Evolutionary conservation across 768 basidiomycete genomes (phyloP).

Genomic region (Panaeolus cyanescens): DNA sequence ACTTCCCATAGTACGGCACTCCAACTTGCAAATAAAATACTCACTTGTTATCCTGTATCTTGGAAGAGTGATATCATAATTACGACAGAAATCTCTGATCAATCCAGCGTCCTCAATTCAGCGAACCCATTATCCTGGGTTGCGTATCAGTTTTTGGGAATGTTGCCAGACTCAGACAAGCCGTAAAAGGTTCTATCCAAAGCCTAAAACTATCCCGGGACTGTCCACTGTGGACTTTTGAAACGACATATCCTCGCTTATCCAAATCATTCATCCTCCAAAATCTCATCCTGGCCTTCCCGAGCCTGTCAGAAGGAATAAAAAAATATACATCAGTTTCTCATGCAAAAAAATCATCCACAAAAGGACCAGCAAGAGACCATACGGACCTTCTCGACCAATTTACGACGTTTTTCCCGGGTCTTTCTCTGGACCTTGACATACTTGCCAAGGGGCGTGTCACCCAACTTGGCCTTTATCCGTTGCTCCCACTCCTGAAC

Average conservation of each 20-base stretch:
- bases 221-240: background rate
- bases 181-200: background rate
- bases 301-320: conserved; percentile 50
- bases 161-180: background rate
- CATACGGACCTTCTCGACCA: conserved; percentile 69
- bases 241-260: background rate
- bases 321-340: background rate
- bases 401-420: conserved; percentile 68
- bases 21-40: background rate
- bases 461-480: conserved; percentile 57
- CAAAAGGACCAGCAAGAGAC: conserved; percentile 7
- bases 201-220: conserved; percentile 1
- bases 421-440: conserved; percentile 80
- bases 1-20: background rate
- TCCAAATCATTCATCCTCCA: conserved; percentile 44
- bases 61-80: background rate
- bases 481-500: conserved; percentile 75
- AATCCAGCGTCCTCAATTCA: background rate
- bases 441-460: conserved; percentile 81
- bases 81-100: no score
- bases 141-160: background rate
- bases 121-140: background rate
- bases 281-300: conserved; percentile 68
- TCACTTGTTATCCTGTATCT: background rate
- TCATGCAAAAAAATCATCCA: conserved; percentile 13